Percentiles rank a stretch among this genome's conserved stretches.
Evolutionary conservation across 2,329 filamentous ascomycete genomes (phyloP).

Genomic region (Aspergillus hortae): DNA sequence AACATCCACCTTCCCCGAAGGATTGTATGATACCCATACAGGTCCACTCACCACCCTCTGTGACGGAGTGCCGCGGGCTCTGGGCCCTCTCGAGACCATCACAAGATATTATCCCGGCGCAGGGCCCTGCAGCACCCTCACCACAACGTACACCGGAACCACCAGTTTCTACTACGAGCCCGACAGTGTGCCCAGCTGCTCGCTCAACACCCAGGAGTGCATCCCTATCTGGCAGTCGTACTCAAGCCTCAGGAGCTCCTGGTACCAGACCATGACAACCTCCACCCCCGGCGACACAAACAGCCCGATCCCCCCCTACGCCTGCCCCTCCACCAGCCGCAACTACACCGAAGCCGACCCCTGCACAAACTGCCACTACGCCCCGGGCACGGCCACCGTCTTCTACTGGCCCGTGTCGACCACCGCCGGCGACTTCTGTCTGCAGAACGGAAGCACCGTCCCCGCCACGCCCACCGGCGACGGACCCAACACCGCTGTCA

Average conservation of each 20-base stretch:
- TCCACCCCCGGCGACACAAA: slow-evolving; percentile 15
- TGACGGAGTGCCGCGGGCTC: slow-evolving; percentile 16
- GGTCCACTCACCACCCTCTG: slow-evolving; percentile 21
- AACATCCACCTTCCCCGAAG: slow-evolving; percentile 9
- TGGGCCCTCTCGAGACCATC: slow-evolving; percentile 14
- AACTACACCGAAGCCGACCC: slow-evolving; percentile 16
- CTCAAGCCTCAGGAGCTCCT: slow-evolving; percentile 9
- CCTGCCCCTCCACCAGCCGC: slow-evolving; percentile 12
- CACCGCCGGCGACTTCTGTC: slow-evolving; percentile 15
- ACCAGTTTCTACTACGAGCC: slow-evolving; percentile 11
- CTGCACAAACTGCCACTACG: slow-evolving; percentile 18
- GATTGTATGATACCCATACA: slow-evolving; percentile 14
- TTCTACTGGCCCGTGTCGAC: slow-evolving; percentile 26
- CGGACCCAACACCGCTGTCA: slow-evolving; percentile 18
- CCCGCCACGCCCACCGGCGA: slow-evolving; percentile 9
- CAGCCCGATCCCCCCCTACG: slow-evolving; percentile 13
- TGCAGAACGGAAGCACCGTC: slow-evolving; percentile 18
- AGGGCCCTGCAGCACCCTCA: slow-evolving; percentile 13
- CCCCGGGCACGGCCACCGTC: slow-evolving; percentile 19
- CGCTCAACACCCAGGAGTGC: slow-evolving; percentile 16
- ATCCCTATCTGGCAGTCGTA: slow-evolving; percentile 22
- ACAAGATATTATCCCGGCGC: slow-evolving; percentile 18
- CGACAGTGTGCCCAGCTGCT: slow-evolving; percentile 6
- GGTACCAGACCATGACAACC: slow-evolving; percentile 3
- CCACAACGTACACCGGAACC: background rate